Conservation (phyloP, 2,329 filamentous ascomycete species). For the Epichloe glyceriae region DNA sequence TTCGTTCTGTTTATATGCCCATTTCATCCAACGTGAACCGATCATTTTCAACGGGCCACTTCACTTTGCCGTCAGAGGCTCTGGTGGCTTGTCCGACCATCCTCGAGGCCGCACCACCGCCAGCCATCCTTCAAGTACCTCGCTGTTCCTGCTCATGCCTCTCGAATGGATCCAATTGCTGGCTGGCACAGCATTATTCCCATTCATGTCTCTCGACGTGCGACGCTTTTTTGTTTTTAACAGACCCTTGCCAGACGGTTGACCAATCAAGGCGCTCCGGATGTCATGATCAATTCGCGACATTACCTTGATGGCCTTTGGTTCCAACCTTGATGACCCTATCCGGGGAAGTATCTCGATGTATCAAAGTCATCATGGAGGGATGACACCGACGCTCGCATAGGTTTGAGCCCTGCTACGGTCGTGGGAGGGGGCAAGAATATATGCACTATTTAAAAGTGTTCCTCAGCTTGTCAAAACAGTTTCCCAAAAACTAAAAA, state of each 20-base stretch:
- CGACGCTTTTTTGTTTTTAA: too few species aligned
- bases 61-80: too few species aligned
- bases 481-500: neutral
- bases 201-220: neutral
- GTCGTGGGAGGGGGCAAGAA: too few species aligned
- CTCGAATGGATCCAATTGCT: neutral
- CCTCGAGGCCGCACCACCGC: too few species aligned
- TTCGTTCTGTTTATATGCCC: too few species aligned
- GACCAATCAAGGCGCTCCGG: neutral
- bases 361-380: neutral
- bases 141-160: neutral
- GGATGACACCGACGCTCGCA: neutral
- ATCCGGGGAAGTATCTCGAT: slow-evolving; percentile 1
- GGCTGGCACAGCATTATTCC: neutral
- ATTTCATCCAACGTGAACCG: too few species aligned
- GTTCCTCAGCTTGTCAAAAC: neutral
- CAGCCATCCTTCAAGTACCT: neutral
- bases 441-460: neutral
- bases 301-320: slow-evolving; percentile 2
- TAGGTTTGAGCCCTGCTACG: neutral
- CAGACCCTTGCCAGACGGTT: neutral
- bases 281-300: slow-evolving; percentile 1
- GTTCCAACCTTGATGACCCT: slow-evolving; percentile 4
- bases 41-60: too few species aligned
- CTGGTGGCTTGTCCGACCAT: too few species aligned